Percentiles rank a stretch among this genome's conserved stretches.
Conservation (phyloP, 1,139 yeast genomes). For the Schwanniomyces etchellsii region DNA sequence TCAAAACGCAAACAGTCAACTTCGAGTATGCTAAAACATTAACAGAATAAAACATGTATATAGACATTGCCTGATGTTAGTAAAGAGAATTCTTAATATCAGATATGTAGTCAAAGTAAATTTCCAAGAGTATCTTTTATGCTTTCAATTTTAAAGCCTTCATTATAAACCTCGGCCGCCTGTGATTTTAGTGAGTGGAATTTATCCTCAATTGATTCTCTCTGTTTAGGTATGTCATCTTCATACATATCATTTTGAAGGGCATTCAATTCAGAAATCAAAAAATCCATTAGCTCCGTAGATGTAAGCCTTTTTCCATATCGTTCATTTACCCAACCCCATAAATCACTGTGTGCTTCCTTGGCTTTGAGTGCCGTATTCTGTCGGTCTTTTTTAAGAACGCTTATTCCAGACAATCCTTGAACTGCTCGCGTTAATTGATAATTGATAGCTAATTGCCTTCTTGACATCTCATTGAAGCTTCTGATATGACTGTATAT, state of each 20-base stretch:
- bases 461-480: conserved; percentile 20
- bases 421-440: conserved; percentile 12
- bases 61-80: too few species aligned
- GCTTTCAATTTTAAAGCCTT: conserved; percentile 9
- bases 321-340: conserved; percentile 20
- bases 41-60: conserved; percentile 1
- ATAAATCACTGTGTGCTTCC: conserved; percentile 10
- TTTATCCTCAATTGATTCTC: conserved; percentile 6
- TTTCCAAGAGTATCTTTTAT: conserved; percentile 5
- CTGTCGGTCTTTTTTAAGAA: too few species aligned
- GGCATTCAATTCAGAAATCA: background rate
- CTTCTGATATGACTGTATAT: conserved; percentile 16
- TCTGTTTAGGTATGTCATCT: conserved; percentile 4
- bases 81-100: background rate
- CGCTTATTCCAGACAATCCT: too few species aligned
- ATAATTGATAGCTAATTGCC: conserved; percentile 20
- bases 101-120: conserved; percentile 3
- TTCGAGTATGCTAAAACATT: conserved; percentile 25
- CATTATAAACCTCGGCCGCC: conserved; percentile 11
- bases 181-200: conserved; percentile 11
- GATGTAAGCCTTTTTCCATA: conserved; percentile 15
- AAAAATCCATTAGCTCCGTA: conserved; percentile 18
- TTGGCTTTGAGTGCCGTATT: too few species aligned
- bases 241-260: conserved; percentile 5
- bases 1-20: conserved; percentile 21